Evolutionary conservation across 306 rosid genomes (phyloP), one percentile per base, ranked within the genome.

Genomic region (Dryas alaskensis): DNA sequence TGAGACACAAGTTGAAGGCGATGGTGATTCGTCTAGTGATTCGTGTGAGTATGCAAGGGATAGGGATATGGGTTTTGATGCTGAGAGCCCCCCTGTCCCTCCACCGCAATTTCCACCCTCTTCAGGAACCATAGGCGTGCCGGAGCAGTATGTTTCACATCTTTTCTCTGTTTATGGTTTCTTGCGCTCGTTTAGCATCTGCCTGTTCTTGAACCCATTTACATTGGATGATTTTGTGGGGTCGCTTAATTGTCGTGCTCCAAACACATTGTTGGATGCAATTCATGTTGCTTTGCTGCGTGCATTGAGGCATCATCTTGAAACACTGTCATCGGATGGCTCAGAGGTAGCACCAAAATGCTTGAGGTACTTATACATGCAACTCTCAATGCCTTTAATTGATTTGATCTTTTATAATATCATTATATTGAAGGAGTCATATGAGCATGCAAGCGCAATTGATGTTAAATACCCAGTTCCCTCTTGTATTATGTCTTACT

Each of bases 221-320:
- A 79, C 92, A 42, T 72, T 95, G 87, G 99, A 95, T 65, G 99
- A 95, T 42, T 92, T 95, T 71, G 93, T 95, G 67, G 99, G 99
- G 6, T 83, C 87, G 4, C 89, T 95, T 64, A 95, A 95, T 65
- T 90, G 85, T 75, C 54, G 52, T 57, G 81, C 75, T 60, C 62
- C 93, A 3, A 92, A 86, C 70, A 80, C 86, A 1, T 61, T 95
- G 80, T 76, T 88, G 80, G 98, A 90, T 67, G 88, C 99, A 47
- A 76, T 92, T 80, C 98, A 95, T 53, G 84, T 90, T 67, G 88
- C 93, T 4, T 76, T 95, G 51, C 68, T 95, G 98, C 89, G 88
- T 65, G 84, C 81, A 16, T 79, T 95, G 83, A 81, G 93, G 72
- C 82, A 68, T 25, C 90, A 84, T 73, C 96, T 92, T 65, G 99